Conservation (phyloP, 805 yeast genomes). For the Starmerella etchellsii region DNA sequence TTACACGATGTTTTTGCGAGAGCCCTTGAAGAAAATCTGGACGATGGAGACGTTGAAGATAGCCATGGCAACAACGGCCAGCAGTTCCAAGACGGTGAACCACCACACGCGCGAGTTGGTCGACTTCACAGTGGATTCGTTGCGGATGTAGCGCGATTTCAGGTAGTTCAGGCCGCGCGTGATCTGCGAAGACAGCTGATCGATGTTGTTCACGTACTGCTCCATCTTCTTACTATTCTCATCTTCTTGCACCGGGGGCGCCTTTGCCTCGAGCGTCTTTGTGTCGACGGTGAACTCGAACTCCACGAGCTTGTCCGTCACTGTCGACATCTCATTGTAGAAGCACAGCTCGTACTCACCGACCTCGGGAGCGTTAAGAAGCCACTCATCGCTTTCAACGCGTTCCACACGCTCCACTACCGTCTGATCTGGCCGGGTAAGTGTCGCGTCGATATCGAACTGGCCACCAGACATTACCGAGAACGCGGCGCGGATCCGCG, state of each 20-base stretch:
- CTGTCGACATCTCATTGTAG: slow-evolving; percentile 65
- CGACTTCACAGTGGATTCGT: slow-evolving; percentile 73
- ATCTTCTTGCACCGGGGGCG: slow-evolving; percentile 35
- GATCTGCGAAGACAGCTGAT: slow-evolving; percentile 23
- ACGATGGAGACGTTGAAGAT: slow-evolving; percentile 66
- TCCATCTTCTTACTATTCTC: slow-evolving; percentile 25
- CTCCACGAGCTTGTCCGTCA: slow-evolving; percentile 72
- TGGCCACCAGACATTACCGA: slow-evolving; percentile 74
- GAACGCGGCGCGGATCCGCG: slow-evolving; percentile 61
- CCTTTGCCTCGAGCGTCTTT: slow-evolving; percentile 39
- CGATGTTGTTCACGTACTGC: slow-evolving; percentile 23
- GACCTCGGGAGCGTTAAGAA: slow-evolving; percentile 44
- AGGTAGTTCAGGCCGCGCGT: slow-evolving; percentile 51
- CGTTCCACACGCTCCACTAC: slow-evolving; percentile 42
- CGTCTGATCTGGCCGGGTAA: slow-evolving; percentile 44
- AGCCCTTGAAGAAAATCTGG: slow-evolving; percentile 57
- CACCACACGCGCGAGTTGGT: slow-evolving; percentile 69
- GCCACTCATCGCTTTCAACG: slow-evolving; percentile 69
- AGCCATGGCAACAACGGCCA: slow-evolving; percentile 66
- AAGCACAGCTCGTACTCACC: slow-evolving; percentile 90
- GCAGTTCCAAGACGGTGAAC: slow-evolving; percentile 58
- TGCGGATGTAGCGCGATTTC: slow-evolving; percentile 80
- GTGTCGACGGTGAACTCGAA: slow-evolving; percentile 49
- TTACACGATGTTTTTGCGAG: slow-evolving; percentile 28
- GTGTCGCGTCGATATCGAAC: slow-evolving; percentile 60